Conservation (phyloP, 2,329 filamentous ascomycete genomes). For the Venturia oleaginea region DNA sequence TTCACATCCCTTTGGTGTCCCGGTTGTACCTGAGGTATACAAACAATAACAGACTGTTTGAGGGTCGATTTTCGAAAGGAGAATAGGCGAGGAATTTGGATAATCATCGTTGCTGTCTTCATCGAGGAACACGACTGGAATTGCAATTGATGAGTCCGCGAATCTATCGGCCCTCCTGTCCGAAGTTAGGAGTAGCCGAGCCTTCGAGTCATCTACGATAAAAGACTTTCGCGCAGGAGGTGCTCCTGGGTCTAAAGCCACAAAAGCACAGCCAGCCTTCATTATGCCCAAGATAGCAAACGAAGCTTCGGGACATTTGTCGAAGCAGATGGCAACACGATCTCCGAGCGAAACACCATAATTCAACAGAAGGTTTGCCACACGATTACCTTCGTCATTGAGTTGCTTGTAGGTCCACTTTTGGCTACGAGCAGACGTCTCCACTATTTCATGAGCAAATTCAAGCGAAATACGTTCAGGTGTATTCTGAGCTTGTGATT, state of each 20-base stretch:
- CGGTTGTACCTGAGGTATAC: slow-evolving; percentile 65
- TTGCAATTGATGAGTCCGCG: slow-evolving; percentile 15
- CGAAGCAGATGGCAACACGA: slow-evolving; percentile 69
- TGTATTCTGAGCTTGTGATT: slow-evolving; percentile 45
- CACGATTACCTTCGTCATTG: slow-evolving; percentile 58
- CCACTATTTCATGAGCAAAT: slow-evolving; percentile 54
- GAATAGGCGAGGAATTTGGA: slow-evolving; percentile 26
- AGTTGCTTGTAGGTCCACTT: slow-evolving; percentile 70
- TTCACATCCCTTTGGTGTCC: slow-evolving; percentile 78
- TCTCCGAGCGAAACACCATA: slow-evolving; percentile 44
- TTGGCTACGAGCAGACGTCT: slow-evolving; percentile 36
- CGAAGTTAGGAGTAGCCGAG: slow-evolving; percentile 47
- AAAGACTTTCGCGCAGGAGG: slow-evolving; percentile 66
- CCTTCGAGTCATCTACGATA: slow-evolving; percentile 64
- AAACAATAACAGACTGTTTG: slow-evolving; percentile 17
- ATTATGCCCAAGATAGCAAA: slow-evolving; percentile 74
- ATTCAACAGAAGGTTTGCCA: slow-evolving; percentile 55
- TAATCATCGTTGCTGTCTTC: slow-evolving; percentile 27
- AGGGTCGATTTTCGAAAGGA: slow-evolving; percentile 21
- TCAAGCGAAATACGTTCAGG: slow-evolving; percentile 63
- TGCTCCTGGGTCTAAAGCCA: slow-evolving; percentile 69
- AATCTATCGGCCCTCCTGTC: background rate
- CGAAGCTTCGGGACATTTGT: slow-evolving; percentile 77
- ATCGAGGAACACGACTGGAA: slow-evolving; percentile 40
- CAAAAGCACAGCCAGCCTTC: slow-evolving; percentile 72